Percentiles rank a stretch among this genome's conserved stretches.
Evolutionary conservation across 108 stramenopile species (phyloP).

Genomic region (Nitzschia sp.): DNA sequence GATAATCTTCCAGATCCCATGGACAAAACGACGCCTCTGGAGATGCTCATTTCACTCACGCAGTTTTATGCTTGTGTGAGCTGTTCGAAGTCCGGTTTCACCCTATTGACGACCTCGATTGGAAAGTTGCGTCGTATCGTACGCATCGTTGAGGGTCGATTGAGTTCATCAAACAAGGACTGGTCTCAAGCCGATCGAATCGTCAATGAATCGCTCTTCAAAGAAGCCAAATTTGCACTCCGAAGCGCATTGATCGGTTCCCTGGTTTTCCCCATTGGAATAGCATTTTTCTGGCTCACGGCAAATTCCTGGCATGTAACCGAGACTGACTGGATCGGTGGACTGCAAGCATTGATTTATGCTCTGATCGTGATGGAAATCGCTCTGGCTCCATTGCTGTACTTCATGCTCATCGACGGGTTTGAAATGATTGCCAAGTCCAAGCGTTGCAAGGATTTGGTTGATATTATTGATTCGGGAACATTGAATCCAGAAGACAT

Average conservation of each 20-base stretch:
- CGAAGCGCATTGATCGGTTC: constrained; percentile 60
- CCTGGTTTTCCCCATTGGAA: constrained; percentile 61
- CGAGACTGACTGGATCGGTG: constrained; percentile 78
- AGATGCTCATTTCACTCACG: constrained; percentile 71
- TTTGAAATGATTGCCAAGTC: constrained; percentile 37
- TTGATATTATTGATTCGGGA: constrained; percentile 17
- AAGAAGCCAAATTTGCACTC: constrained; percentile 57
- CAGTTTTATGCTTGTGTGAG: constrained; percentile 76
- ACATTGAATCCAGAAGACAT: constrained; percentile 14
- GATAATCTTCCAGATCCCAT: constrained; percentile 53
- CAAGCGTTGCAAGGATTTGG: constrained; percentile 44
- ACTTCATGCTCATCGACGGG: constrained; percentile 76
- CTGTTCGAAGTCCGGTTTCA: constrained; percentile 47
- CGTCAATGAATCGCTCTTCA: constrained; percentile 53
- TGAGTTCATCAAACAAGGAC: constrained; percentile 6
- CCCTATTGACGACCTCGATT: constrained; percentile 45
- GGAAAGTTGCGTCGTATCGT: constrained; percentile 56
- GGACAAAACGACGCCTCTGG: constrained; percentile 80
- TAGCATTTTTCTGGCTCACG: constrained; percentile 82
- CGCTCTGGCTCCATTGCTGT: constrained; percentile 64
- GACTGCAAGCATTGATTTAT: constrained; percentile 73
- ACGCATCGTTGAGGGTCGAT: constrained; percentile 38
- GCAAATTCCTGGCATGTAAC: constrained; percentile 84
- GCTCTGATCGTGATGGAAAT: constrained; percentile 81
- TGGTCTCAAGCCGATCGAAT: constrained; percentile 44